Evolutionary conservation across 352 stramenopile species (phyloP).

Genomic region (Globisporangium spiculum): DNA sequence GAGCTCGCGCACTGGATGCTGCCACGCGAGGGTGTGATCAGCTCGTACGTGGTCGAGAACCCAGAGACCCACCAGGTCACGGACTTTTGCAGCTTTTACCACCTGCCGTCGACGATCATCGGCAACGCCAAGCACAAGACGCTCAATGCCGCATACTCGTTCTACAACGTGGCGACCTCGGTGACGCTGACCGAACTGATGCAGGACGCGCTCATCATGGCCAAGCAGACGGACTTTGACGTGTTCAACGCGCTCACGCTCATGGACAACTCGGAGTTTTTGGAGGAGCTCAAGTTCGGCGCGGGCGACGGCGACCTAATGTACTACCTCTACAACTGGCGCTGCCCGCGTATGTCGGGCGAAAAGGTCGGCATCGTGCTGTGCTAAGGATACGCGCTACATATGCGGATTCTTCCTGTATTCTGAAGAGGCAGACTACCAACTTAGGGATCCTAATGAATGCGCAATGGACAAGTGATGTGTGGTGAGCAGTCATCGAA

Average conservation of each 20-base stretch:
- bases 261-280: slow-evolving; percentile 69
- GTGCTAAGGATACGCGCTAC: slow-evolving; percentile 30
- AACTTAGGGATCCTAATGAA: not conserved
- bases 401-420: not conserved
- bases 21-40: slow-evolving; percentile 93
- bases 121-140: slow-evolving; percentile 93
- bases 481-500: not conserved
- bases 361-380: slow-evolving; percentile 55
- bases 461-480: not conserved
- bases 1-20: slow-evolving; percentile 96
- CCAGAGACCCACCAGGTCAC: slow-evolving; percentile 76
- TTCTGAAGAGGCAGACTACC: not conserved
- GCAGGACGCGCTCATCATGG: slow-evolving; percentile 68
- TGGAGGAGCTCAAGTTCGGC: slow-evolving; percentile 61
- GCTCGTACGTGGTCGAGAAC: slow-evolving; percentile 91
- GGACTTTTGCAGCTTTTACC: slow-evolving; percentile 97
- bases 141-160: slow-evolving; percentile 98
- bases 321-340: slow-evolving; percentile 84
- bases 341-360: slow-evolving; percentile 53
- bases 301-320: slow-evolving; percentile 56
- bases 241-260: slow-evolving; percentile 72
- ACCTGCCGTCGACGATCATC: slow-evolving; percentile 96
- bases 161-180: slow-evolving; percentile 94
- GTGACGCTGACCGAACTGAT: slow-evolving; percentile 59
- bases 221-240: slow-evolving; percentile 57